Percentiles rank a stretch among this genome's conserved stretches.
These are phyloP conservation scores for Periconia sp. DNA, from an alignment of 2,329 filamentous ascomycete species.

Conservation along the genomic window DNA sequence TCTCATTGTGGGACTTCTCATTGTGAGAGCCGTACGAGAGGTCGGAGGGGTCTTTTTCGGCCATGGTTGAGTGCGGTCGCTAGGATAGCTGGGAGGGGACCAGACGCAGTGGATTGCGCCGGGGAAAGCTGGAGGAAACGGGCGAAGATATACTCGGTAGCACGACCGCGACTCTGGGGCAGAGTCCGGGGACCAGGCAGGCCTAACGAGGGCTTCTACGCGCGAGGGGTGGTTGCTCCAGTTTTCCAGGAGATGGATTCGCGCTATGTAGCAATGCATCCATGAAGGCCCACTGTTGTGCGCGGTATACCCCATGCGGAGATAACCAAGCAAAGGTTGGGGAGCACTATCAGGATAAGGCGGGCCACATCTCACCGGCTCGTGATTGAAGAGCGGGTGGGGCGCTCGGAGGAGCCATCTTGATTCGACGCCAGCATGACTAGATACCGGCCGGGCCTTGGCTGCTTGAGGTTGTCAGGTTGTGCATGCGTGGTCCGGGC, in stretches of 20 bases:
- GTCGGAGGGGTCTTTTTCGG: constrained; percentile 6
- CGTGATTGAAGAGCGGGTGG: too few species aligned
- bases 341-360: too few species aligned
- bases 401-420: too few species aligned
- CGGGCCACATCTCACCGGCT: too few species aligned
- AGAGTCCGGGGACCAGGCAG: not conserved
- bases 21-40: not conserved
- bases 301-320: constrained; percentile 10
- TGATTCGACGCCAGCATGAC: too few species aligned
- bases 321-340: too few species aligned
- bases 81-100: not conserved
- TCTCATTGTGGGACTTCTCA: constrained; percentile 5
- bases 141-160: not conserved
- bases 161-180: constrained; percentile 1
- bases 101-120: not conserved
- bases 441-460: too few species aligned
- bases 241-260: not conserved
- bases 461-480: too few species aligned
- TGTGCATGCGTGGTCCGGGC: too few species aligned
- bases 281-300: constrained; percentile 5
- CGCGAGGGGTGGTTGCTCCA: too few species aligned
- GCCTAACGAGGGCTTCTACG: too few species aligned
- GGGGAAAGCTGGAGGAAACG: not conserved
- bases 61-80: constrained; percentile 6
- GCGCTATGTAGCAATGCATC: constrained; percentile 6